phyloP scores from a whole-genome alignment of 2,329 filamentous ascomycete genomes.

The Myriangium duriaei region DNA sequence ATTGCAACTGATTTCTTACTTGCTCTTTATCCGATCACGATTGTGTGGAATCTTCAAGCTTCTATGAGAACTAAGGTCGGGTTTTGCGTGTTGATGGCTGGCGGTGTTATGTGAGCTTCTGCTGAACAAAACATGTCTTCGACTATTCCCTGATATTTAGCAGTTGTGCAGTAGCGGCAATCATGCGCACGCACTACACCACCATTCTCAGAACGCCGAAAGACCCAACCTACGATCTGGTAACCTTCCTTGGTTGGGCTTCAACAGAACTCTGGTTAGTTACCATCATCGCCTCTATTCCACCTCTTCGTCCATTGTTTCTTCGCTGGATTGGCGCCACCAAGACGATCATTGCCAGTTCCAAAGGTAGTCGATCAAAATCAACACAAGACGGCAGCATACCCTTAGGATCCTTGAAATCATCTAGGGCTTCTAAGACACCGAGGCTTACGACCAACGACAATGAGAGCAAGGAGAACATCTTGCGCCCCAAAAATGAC shows the following conservation, averaged over 20 bases:
- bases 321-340: conserved; percentile 7
- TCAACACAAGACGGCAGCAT: neutral
- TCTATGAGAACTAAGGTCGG: conserved; percentile 3
- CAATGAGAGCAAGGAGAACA: conserved; percentile 6
- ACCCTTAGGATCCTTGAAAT: neutral
- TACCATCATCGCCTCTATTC: conserved; percentile 10
- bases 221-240: conserved; percentile 7
- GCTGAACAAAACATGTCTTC: neutral
- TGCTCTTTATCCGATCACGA: conserved; percentile 7
- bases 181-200: conserved; percentile 9
- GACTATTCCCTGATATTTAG: neutral
- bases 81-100: conserved; percentile 8
- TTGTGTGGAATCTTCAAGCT: conserved; percentile 9
- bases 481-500: neutral
- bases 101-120: conserved; percentile 4
- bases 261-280: conserved; percentile 10
- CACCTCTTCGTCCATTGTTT: conserved; percentile 10
- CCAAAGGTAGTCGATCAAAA: conserved; percentile 1
- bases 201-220: conserved; percentile 3
- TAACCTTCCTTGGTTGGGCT: conserved; percentile 7
- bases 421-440: conserved; percentile 1
- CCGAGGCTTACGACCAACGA: conserved; percentile 6
- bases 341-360: conserved; percentile 1
- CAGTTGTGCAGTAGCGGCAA: conserved; percentile 6
- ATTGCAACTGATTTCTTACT: conserved; percentile 5